These are phyloP conservation scores for Serendipita indica DNA, from an alignment of 768 basidiomycete species.

Conservation along the genomic window DNA sequence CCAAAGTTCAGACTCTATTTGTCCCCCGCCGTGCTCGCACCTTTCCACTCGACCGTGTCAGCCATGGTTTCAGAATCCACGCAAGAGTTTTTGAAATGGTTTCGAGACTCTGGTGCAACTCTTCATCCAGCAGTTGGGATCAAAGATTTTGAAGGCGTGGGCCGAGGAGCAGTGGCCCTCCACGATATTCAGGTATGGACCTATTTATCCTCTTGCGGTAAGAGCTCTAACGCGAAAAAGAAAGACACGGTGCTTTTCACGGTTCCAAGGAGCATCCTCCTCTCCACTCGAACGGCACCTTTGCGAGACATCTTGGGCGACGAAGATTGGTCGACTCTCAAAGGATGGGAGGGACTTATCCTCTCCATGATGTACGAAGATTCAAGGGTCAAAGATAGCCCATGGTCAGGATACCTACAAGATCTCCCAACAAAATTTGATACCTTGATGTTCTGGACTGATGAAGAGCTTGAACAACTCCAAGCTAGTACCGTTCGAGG, in stretches of 20 bases:
- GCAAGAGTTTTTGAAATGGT: slow-evolving; percentile 40
- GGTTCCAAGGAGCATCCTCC: slow-evolving; percentile 59
- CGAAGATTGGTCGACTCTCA: slow-evolving; percentile 50
- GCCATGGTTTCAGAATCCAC: neutral
- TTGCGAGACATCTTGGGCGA: slow-evolving; percentile 46
- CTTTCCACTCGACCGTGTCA: neutral
- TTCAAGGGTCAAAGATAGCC: slow-evolving; percentile 42
- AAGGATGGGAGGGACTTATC: slow-evolving; percentile 81
- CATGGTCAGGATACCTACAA: slow-evolving; percentile 58
- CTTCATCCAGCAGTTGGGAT: slow-evolving; percentile 36
- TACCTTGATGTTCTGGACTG: slow-evolving; percentile 91
- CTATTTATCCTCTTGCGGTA: neutral
- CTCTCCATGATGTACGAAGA: slow-evolving; percentile 95
- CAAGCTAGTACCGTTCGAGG: slow-evolving; percentile 77
- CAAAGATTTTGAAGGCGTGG: slow-evolving; percentile 29
- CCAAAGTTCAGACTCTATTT: neutral
- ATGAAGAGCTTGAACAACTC: slow-evolving; percentile 56
- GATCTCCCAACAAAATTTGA: slow-evolving; percentile 61
- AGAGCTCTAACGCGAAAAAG: slow-evolving; percentile 25
- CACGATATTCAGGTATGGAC: slow-evolving; percentile 50
- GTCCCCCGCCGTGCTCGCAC: neutral
- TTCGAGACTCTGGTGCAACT: slow-evolving; percentile 33
- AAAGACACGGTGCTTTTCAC: slow-evolving; percentile 64
- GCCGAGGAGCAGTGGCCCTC: slow-evolving; percentile 62
- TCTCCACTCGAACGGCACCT: slow-evolving; percentile 63